Conservation (phyloP, 2,329 filamentous ascomycete genomes). For the Colletotrichum lupini region DNA sequence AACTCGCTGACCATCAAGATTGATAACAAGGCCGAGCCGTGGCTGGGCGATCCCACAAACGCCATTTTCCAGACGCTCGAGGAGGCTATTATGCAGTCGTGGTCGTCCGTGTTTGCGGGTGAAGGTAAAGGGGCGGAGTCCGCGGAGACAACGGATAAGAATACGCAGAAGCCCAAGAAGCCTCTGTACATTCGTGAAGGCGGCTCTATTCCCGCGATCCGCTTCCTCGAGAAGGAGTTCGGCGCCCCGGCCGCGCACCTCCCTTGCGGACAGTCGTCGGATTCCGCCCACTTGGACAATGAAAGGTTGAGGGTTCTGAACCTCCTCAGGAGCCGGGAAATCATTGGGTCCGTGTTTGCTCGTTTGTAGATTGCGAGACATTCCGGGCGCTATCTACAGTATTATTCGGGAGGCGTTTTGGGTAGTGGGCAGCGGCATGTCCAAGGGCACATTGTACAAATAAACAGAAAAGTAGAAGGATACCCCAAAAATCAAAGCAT, state of each 20-base stretch:
- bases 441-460: neutral
- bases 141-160: constrained; percentile 30
- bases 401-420: neutral
- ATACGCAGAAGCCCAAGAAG: constrained; percentile 56
- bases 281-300: constrained; percentile 94
- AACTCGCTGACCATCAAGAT: constrained; percentile 86
- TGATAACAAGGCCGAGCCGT: constrained; percentile 94
- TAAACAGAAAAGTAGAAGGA: constrained; percentile 18
- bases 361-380: constrained; percentile 58
- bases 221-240: constrained; percentile 96
- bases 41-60: constrained; percentile 92
- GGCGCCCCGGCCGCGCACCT: constrained; percentile 90
- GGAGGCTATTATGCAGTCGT: constrained; percentile 84
- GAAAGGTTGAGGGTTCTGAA: constrained; percentile 91
- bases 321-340: constrained; percentile 89
- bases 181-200: constrained; percentile 96
- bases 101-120: constrained; percentile 68
- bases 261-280: constrained; percentile 94
- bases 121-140: constrained; percentile 22
- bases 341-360: constrained; percentile 87
- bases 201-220: constrained; percentile 92
- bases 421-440: neutral
- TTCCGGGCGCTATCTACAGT: neutral
- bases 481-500: constrained; percentile 26
- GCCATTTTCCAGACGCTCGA: constrained; percentile 92